A percentile compares a stretch with the other conserved stretches of the same genome.
Conservation (phyloP, 2,329 filamentous ascomycete genomes). For the Acrocalymma vagum region DNA sequence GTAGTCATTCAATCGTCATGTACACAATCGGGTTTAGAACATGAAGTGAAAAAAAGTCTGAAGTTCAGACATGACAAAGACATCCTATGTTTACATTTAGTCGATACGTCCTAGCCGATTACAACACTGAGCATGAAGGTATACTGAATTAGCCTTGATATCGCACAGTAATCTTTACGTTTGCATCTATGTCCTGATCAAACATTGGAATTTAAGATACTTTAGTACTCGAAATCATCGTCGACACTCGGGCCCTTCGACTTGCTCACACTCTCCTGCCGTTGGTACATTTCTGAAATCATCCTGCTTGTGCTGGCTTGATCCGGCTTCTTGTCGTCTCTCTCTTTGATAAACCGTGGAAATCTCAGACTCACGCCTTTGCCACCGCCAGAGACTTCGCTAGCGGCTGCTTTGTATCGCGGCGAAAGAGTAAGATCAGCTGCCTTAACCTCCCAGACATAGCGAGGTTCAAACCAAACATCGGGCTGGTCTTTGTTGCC, state of each 20-base stretch:
- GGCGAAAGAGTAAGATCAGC: constrained; percentile 94
- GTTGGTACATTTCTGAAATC: constrained; percentile 96
- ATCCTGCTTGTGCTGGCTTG: constrained; percentile 84
- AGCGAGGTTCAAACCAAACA: constrained; percentile 95
- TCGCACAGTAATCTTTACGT: too few species aligned
- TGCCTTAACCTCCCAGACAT: constrained; percentile 98
- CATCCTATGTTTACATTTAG: too few species aligned
- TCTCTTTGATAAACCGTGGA: constrained; percentile 87
- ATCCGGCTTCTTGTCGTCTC: constrained; percentile 96
- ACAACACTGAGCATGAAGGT: too few species aligned
- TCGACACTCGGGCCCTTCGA: constrained; percentile 87
- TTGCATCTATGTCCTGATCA: too few species aligned
- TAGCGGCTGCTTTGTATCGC: constrained; percentile 88
- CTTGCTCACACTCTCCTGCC: constrained; percentile 90
- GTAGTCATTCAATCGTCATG: too few species aligned
- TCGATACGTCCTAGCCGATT: too few species aligned
- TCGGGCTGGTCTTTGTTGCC: constrained; percentile 94
- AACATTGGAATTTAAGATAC: too few species aligned
- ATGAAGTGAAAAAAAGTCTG: too few species aligned
- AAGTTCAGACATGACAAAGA: too few species aligned
- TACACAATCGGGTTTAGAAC: too few species aligned
- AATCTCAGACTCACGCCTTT: constrained; percentile 90
- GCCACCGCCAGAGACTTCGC: constrained; percentile 75
- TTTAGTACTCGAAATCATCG: constrained; percentile 95
- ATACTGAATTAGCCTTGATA: too few species aligned